phyloP scores from a whole-genome alignment of 2,329 filamentous ascomycete species.

The Fusarium subtropicale region DNA sequence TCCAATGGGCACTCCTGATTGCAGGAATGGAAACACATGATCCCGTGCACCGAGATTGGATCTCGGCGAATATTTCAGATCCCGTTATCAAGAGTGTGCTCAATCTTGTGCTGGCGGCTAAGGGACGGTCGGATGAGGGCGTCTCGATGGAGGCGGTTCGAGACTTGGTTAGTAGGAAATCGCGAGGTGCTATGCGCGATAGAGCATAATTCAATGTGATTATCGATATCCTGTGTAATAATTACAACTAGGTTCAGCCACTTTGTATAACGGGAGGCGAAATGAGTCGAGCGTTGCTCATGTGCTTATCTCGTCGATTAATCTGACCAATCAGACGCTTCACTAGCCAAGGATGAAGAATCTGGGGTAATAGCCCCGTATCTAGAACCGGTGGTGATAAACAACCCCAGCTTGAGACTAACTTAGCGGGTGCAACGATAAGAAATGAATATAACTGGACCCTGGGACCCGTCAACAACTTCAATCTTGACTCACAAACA shows the following conservation, averaged over 20 bases:
- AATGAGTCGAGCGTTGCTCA: neutral
- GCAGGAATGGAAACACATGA: conserved; percentile 38
- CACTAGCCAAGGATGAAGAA: neutral
- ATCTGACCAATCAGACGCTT: neutral
- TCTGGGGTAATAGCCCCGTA: conserved; percentile 21
- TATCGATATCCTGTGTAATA: neutral
- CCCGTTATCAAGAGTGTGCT: conserved; percentile 33
- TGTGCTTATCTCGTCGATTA: conserved; percentile 22
- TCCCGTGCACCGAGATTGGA: conserved; percentile 35
- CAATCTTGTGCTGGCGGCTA: conserved; percentile 17
- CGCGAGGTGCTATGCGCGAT: neutral
- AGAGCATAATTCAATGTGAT: neutral
- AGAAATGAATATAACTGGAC: conserved; percentile 18
- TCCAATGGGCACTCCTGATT: conserved; percentile 30
- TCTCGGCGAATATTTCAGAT: conserved; percentile 37
- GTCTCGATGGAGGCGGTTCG: conserved; percentile 9
- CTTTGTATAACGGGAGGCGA: neutral
- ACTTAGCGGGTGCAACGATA: conserved; percentile 9
- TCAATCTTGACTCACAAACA: neutral
- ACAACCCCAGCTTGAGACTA: neutral
- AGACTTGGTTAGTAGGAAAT: conserved; percentile 1
- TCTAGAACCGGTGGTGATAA: conserved; percentile 8
- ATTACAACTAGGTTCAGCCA: neutral
- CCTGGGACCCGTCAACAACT: neutral
- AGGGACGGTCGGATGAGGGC: conserved; percentile 7